Base-by-base conservation (phyloP, 2,329 filamentous ascomycete genomes). In the Ophiostoma triangulosporum region DNA sequence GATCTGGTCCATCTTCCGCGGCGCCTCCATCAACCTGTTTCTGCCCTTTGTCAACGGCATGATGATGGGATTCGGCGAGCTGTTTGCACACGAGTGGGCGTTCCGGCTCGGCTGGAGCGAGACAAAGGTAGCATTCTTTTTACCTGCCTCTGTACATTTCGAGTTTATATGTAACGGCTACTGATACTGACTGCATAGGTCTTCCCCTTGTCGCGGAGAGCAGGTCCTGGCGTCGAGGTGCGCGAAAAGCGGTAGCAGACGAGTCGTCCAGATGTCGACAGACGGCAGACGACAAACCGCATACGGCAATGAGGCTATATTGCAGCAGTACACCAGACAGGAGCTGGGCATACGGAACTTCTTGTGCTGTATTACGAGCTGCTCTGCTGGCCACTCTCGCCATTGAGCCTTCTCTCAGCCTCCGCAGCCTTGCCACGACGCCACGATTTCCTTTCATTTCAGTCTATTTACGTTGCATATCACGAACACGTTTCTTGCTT, bases 11-110 rank as follows among this genome's bases (percentile, higher is more conserved):
- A 68, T 98, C 58, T 60, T 96, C 53, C 81, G 91, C 53, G 88
- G 93, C 35, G 88, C 89, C 15, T 89, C 90, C 6, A 98, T 98
- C 70, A 98, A 98, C 67, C 73, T 98, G n/a, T 63, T 98, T 1
- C 71, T 98, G 20, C 93, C 93, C 0, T 98, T 98, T 64, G 81
- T 98, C 64, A 98, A 98, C 70, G 93, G 93, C 48, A 79, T 98
- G 74, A 98, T 98, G 93, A 71, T 98, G 63, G 93, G 93, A 2
- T 96, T 98, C 64, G 93, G 93, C 61, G 93, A 98, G 71, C 71
- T 98, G 51, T 91, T 98, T 68, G 93, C 93, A 53, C 93, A 98
- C 65, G 93, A 98, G 72, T 84, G 88, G 50, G 93, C 93, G 1
- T 98, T 91, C 65, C 76, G 91, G 63, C 72, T 97, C 61, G 93